phyloP scores from a whole-genome alignment of 2,329 filamentous ascomycete species.

The Fusarium abutilonis region DNA sequence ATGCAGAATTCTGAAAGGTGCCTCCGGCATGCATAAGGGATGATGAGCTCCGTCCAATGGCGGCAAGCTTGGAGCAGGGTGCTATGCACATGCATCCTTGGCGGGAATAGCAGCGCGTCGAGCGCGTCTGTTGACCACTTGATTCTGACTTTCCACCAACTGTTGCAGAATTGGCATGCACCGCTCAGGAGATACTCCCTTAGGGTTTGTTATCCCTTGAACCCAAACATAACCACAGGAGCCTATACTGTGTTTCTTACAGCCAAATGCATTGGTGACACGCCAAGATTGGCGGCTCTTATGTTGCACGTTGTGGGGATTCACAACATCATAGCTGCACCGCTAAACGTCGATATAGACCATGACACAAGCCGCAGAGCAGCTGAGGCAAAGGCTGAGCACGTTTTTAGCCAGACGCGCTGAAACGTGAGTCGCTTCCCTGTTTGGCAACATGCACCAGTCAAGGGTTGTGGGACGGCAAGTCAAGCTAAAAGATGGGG shows the following conservation, averaged over 20 bases:
- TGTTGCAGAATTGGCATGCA: conserved; percentile 38
- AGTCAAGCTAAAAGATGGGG: conserved; percentile 24
- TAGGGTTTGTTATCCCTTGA: conserved; percentile 17
- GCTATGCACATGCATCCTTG: conserved; percentile 34
- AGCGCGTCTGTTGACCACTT: conserved; percentile 40
- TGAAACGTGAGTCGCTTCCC: conserved; percentile 47
- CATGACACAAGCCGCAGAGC: conserved; percentile 14
- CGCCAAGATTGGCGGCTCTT: conserved; percentile 35
- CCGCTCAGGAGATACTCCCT: conserved; percentile 35
- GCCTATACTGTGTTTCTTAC: neutral
- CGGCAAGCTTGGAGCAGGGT: conserved; percentile 20
- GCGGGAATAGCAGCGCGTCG: conserved; percentile 35
- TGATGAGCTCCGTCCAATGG: conserved; percentile 33
- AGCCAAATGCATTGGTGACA: conserved; percentile 26
- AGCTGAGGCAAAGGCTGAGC: conserved; percentile 27
- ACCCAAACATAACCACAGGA: neutral
- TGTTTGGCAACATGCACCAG: conserved; percentile 39
- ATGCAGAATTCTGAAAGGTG: conserved; percentile 20
- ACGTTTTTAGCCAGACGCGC: conserved; percentile 41
- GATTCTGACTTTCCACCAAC: conserved; percentile 21
- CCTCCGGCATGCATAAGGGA: conserved; percentile 29
- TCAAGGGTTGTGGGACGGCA: conserved; percentile 28
- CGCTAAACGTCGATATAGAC: conserved; percentile 12
- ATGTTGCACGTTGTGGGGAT: conserved; percentile 28
- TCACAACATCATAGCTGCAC: conserved; percentile 41